phyloP scores from a whole-genome alignment of 768 basidiomycete genomes.

The Zangia roseola region DNA sequence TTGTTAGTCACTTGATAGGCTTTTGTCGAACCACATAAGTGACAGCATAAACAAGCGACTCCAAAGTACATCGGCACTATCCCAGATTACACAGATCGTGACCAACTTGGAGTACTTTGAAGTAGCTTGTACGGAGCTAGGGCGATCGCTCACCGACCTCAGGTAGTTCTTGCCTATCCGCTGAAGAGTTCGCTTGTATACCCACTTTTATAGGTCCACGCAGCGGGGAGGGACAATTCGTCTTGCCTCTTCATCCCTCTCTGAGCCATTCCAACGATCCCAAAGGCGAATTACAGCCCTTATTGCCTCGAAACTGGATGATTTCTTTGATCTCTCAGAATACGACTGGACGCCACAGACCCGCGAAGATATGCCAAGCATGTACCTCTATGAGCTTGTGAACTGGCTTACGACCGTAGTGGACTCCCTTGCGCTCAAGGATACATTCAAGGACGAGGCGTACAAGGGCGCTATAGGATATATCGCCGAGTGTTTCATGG shows the following conservation, averaged over 20 bases:
- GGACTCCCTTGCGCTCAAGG: constrained; percentile 82
- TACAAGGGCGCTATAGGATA: constrained; percentile 88
- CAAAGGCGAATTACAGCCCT: constrained; percentile 74
- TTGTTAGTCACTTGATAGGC: constrained; percentile 76
- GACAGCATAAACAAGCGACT: constrained; percentile 75
- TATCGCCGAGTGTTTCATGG: constrained; percentile 87
- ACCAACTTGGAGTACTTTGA: constrained; percentile 93
- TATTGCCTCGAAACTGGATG: constrained; percentile 89
- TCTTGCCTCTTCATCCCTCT: constrained; percentile 66
- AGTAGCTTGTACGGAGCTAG: constrained; percentile 79
- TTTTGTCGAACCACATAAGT: constrained; percentile 75
- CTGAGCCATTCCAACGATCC: constrained; percentile 64
- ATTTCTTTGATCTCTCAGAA: constrained; percentile 93
- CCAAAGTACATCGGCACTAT: constrained; percentile 70
- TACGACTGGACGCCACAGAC: constrained; percentile 87
- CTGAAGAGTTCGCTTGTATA: background rate
- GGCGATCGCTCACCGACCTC: constrained; percentile 77
- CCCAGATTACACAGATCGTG: constrained; percentile 90
- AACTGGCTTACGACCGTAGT: constrained; percentile 97
- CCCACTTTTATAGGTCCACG: constrained; percentile 55
- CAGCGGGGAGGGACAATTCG: constrained; percentile 82
- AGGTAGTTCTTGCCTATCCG: constrained; percentile 46
- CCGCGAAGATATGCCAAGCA: constrained; percentile 78
- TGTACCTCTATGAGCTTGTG: constrained; percentile 92
- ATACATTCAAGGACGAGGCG: constrained; percentile 83